Evolutionary conservation across 768 basidiomycete species (phyloP), one percentile per base, ranked within the genome.

Genomic region (Lentinus brumalis): DNA sequence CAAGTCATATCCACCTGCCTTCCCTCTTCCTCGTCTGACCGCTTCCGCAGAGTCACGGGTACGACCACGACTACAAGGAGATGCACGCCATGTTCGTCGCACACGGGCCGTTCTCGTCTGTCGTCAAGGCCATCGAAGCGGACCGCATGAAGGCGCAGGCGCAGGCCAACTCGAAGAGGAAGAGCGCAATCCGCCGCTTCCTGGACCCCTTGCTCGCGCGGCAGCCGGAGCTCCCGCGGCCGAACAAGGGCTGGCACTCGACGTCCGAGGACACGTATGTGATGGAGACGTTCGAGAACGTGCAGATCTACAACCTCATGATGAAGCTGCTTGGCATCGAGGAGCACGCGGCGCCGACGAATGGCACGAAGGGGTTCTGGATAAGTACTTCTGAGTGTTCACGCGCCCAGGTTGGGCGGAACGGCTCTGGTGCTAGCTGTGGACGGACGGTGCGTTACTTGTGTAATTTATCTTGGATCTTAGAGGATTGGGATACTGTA

Each of bases 51-150:
- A 94, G 87, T 61, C 95, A 97, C 67, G 95, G 95, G 6, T 97
- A 95, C 69, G 94, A 96, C 71, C 95, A 94, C 65, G 72, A 81
- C 16, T 85, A 87, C 44, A 68, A 78, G 12, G 78, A 88, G 6
- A 96, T 96, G 95, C 85, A 86, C 53, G 94, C 94, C 2, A 88
- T 93, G 70, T 96, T 96, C 73, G 87, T 96, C 59, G 94, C 92
- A 10, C 92, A 94, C 69, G 95, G 95, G 1, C 95, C 95, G 0
- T 95, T 94, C 73, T 86, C 89, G 14, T 74, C 83, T 11, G 81
- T 84, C 45, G 80, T 86, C 54, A 94, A 93, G 73, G 75, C 80
- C 7, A 71, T 81, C 47, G 81, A 86, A 65, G 77, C 81, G 29
- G 49, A 56, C 44, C 63, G 65, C 51, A 46, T 47, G 9, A 54